These are phyloP conservation scores for Lodderomyces beijingensis DNA, from an alignment of 1,139 yeast genomes.

Conservation along the genomic window DNA sequence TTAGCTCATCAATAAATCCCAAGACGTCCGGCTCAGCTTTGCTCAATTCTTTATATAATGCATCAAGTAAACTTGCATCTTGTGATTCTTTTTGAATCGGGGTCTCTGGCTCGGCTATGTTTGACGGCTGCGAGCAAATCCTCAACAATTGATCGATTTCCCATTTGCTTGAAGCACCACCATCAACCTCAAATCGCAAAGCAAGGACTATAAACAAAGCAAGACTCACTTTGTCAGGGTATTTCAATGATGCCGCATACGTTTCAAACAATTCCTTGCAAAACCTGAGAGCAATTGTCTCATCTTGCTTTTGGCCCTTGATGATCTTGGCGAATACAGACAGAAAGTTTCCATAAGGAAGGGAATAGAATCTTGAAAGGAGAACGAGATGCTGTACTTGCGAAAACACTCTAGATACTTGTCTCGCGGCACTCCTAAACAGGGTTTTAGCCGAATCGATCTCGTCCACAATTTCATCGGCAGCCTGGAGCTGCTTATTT, in stretches of 20 bases:
- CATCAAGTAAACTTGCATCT: background rate
- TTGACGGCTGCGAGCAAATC: constrained; percentile 1
- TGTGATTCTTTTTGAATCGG: background rate
- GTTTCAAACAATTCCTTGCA: constrained; percentile 45
- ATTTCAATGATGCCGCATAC: constrained; percentile 46
- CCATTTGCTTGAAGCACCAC: background rate
- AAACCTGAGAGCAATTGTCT: constrained; percentile 28
- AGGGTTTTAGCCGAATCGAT: constrained; percentile 46
- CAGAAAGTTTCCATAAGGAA: constrained; percentile 49
- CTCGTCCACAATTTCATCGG: constrained; percentile 48
- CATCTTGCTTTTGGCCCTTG: constrained; percentile 13
- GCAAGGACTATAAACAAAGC: constrained; percentile 34
- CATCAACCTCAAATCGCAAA: too few relatives aligned
- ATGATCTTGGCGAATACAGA: constrained; percentile 39
- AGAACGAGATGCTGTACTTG: constrained; percentile 39
- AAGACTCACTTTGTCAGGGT: constrained; percentile 44
- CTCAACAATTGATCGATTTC: background rate
- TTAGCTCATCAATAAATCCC: constrained; percentile 1
- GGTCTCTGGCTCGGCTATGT: background rate
- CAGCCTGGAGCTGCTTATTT: constrained; percentile 49
- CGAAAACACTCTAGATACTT: constrained; percentile 48
- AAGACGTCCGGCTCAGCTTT: background rate
- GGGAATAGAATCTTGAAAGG: constrained; percentile 53
- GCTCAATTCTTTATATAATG: background rate
- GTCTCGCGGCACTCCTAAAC: constrained; percentile 52